These are phyloP conservation scores for Carex littledalei DNA, from an alignment of 176 grass and related monocot genomes.

Conservation along the genomic window DNA sequence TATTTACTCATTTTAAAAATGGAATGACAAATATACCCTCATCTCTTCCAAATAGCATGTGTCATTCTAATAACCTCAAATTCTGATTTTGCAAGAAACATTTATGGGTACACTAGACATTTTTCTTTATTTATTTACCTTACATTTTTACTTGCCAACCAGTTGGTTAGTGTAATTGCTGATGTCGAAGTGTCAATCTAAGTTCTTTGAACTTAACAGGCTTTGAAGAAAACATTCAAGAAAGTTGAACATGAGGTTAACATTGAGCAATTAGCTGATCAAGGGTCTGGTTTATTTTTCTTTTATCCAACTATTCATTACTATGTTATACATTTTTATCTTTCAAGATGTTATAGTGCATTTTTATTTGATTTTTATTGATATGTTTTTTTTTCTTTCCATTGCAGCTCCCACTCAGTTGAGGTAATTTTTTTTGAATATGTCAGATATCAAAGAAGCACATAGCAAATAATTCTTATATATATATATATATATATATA, in stretches of 20 bases:
- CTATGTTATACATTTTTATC: background rate
- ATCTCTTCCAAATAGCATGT: too few relatives aligned
- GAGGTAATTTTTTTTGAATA: slow-evolving; percentile 21
- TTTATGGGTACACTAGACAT: too few relatives aligned
- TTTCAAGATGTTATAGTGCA: background rate
- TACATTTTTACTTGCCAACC: background rate
- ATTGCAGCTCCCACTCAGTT: slow-evolving; percentile 29
- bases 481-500: too few relatives aligned
- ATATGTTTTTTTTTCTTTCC: slow-evolving; percentile 9
- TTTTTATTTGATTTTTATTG: background rate
- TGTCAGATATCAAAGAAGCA: background rate
- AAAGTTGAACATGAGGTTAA: slow-evolving; percentile 41
- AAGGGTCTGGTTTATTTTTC: slow-evolving; percentile 3
- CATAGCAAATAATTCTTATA: background rate
- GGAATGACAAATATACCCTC: too few relatives aligned
- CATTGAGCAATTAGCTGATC: slow-evolving; percentile 28
- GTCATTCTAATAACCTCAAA: too few relatives aligned
- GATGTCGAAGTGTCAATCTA: background rate
- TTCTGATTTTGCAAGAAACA: too few relatives aligned
- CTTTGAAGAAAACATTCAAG: slow-evolving; percentile 40
- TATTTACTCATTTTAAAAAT: too few relatives aligned
- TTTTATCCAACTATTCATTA: background rate
- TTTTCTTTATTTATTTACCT: too few relatives aligned
- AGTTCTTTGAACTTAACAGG: slow-evolving; percentile 6
- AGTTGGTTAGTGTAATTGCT: background rate